Percentiles rank a stretch among this genome's conserved stretches.
Conservation (phyloP, 129 eudicot genomes). For the Saposhnikovia divaricata region DNA sequence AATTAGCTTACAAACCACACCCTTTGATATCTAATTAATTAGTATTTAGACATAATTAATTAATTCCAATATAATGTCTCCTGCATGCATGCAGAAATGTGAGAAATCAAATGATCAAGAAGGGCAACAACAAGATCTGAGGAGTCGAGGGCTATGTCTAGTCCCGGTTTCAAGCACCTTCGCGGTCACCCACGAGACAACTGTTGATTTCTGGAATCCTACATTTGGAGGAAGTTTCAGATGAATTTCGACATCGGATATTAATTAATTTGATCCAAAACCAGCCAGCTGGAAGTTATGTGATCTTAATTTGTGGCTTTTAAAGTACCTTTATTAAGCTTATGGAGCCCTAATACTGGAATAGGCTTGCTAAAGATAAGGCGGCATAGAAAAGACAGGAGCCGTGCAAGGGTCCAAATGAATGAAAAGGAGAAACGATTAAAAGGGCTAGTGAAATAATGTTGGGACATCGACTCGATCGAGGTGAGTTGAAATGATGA, state of each 20-base stretch:
- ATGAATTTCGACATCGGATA: constrained; percentile 9
- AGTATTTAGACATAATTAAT: too few relatives aligned
- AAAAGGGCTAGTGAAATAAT: constrained; percentile 23
- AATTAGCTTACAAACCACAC: too few relatives aligned
- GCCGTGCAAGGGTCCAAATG: constrained; percentile 15
- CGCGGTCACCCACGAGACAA: constrained; percentile 72
- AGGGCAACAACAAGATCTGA: constrained; percentile 57
- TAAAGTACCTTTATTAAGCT: neutral
- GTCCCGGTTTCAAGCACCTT: constrained; percentile 92
- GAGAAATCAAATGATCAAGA: constrained; percentile 47
- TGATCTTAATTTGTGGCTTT: neutral
- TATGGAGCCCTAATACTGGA: neutral
- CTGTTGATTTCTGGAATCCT: constrained; percentile 93
- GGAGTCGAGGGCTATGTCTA: constrained; percentile 79
- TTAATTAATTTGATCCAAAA: neutral
- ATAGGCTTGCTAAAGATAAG: constrained; percentile 20
- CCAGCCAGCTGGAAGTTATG: too few relatives aligned
- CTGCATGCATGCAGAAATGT: constrained; percentile 21
- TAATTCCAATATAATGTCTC: too few relatives aligned
- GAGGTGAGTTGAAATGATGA: constrained; percentile 46
- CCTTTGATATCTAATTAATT: too few relatives aligned
- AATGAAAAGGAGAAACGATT: constrained; percentile 21
- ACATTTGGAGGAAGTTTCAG: constrained; percentile 87
- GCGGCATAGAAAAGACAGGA: constrained; percentile 18
- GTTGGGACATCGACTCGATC: constrained; percentile 35